These are phyloP conservation scores for Trichosporon sp. DNA, from an alignment of 1,284 basidiomycete species.

Conservation along the genomic window DNA sequence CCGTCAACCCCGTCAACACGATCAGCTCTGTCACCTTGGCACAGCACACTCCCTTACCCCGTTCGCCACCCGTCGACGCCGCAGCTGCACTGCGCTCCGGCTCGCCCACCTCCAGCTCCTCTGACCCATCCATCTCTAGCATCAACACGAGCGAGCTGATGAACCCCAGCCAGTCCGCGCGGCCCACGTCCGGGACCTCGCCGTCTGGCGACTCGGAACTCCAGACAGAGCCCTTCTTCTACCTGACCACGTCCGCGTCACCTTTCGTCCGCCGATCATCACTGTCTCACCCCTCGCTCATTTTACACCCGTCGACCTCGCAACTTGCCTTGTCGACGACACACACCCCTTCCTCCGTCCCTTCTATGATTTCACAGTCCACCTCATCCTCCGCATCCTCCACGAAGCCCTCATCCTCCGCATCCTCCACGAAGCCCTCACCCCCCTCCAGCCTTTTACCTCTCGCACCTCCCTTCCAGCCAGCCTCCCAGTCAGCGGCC, in stretches of 20 bases:
- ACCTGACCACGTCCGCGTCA: not conserved
- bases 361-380: not conserved
- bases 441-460: not conserved
- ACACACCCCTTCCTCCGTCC: not conserved
- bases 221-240: not conserved
- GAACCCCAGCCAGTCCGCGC: not conserved
- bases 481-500: not conserved
- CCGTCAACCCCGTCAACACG: not conserved
- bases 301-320: not conserved
- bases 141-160: not conserved
- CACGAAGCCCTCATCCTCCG: not conserved
- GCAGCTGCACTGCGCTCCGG: not conserved
- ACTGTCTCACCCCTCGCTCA: not conserved
- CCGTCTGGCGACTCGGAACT: not conserved
- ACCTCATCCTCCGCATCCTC: not conserved
- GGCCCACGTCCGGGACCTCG: not conserved
- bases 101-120: not conserved
- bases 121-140: not conserved
- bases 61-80: not conserved
- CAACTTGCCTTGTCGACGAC: not conserved
- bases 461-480: not conserved
- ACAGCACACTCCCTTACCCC: not conserved
- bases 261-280: not conserved
- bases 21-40: not conserved
- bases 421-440: not conserved